These are phyloP conservation scores for Trichoderma brevicompactum DNA, from an alignment of 2,329 filamentous ascomycete genomes.

Conservation along the genomic window DNA sequence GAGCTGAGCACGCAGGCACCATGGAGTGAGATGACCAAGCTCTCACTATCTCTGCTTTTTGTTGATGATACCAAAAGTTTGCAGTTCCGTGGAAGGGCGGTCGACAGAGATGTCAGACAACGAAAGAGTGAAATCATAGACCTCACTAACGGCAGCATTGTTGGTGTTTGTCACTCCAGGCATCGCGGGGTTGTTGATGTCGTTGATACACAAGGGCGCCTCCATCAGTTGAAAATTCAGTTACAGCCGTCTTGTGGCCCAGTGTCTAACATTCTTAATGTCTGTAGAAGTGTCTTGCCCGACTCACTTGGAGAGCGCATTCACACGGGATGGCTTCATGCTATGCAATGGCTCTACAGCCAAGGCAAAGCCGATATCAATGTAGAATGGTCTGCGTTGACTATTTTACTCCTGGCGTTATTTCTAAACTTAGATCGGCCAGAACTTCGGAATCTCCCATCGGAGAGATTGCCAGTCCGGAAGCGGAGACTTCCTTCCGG, in stretches of 20 bases:
- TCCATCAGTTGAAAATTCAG: constrained; percentile 70
- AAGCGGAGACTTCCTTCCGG: constrained; percentile 43
- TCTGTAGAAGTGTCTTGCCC: constrained; percentile 67
- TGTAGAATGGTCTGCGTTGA: constrained; percentile 71
- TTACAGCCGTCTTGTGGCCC: constrained; percentile 68
- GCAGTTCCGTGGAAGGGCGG: constrained; percentile 57
- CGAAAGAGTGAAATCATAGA: constrained; percentile 53
- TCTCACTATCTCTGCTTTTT: constrained; percentile 65
- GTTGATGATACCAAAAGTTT: constrained; percentile 64
- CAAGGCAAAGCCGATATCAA: constrained; percentile 54
- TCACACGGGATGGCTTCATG: constrained; percentile 73
- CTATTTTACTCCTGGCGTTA: constrained; percentile 66
- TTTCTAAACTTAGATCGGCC: constrained; percentile 62
- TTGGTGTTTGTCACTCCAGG: constrained; percentile 61
- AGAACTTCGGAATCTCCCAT: constrained; percentile 36
- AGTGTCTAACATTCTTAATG: constrained; percentile 62
- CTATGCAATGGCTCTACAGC: constrained; percentile 67
- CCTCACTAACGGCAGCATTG: constrained; percentile 53
- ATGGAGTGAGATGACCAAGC: constrained; percentile 71
- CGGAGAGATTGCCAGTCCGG: constrained; percentile 38
- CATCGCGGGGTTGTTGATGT: constrained; percentile 67
- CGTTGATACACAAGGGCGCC: constrained; percentile 62
- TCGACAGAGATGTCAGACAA: constrained; percentile 57
- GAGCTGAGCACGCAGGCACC: constrained; percentile 75
- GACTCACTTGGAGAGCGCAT: constrained; percentile 63